Base-by-base conservation (phyloP, 768 basidiomycete species). In the Lyophyllum atratum region DNA sequence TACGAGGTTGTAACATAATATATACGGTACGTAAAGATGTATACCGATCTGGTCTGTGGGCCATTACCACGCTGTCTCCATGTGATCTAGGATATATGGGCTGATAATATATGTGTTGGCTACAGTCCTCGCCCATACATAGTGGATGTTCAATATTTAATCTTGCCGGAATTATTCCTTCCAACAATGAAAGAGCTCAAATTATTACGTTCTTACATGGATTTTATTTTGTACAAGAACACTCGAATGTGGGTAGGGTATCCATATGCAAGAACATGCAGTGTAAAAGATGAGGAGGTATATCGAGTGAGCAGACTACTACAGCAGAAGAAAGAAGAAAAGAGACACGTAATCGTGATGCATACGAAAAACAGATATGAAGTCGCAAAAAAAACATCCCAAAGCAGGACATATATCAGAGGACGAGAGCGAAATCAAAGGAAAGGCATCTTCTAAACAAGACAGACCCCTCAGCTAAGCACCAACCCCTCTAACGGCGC, bases 401-500 rank as follows among this genome's bases (percentile, higher is more conserved):
- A 17, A 46, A 28, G 14, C 3, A 46, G 21, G 26, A n/a, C 4
- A 47, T 4, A 26, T 1, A n/a, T 8, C 7, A 29, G 3, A 47
- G 26, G 17, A 29, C 26, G 3, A 29, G 26, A 29, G 11, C 9
- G 26, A 29, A 8, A 47, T 6, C 26, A n/a, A 49, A 6, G 9
- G 19, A 25, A 24, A 28, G 17, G 1, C 11, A 12, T 15, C 24
- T 24, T 22, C 31, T 6, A 6, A 39, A 15, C 25, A 28, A 28
- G 17, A 47, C n/a, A 15, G 3, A 44, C 4, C 33, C 34, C 52
- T 54, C 31, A 60, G 29, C 49, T 55, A 29, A 59, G 55, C 44
- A 45, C 14, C 10, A 52, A 37, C n/a, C 40, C 58, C 3, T 64
- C 80, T 56, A 86, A 64, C 9, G 89, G 89, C 25, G 86, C 78